Percentiles rank a stretch among this genome's conserved stretches.
Conservation (phyloP, 208 protist genomes). For the Trypanosoma platydactyli region DNA sequence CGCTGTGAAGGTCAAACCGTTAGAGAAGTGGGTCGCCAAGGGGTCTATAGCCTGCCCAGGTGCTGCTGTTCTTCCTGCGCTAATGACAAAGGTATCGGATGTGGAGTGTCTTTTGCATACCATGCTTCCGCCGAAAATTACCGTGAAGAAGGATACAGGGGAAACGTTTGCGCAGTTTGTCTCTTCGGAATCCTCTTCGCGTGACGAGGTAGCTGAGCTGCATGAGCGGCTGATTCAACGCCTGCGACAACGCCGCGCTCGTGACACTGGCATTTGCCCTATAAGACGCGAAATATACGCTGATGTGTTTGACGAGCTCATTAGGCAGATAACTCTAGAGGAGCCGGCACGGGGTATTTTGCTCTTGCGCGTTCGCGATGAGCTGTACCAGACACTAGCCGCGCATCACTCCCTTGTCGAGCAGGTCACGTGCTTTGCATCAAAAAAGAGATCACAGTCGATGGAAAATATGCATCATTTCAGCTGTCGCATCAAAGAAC, state of each 20-base stretch:
- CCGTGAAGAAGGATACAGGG: conserved; percentile 22
- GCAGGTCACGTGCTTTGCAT: conserved; percentile 87
- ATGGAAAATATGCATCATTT: conserved; percentile 2
- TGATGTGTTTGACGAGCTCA: conserved; percentile 97
- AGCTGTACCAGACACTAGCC: conserved; percentile 69
- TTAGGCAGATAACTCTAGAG: conserved; percentile 98
- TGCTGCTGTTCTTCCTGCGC: conserved; percentile 32
- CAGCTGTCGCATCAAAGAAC: conserved; percentile 2
- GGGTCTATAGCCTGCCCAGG: conserved; percentile 7
- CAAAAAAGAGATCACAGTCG: conserved; percentile 29
- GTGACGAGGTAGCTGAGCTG: conserved; percentile 67
- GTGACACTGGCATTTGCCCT: conserved; percentile 95
- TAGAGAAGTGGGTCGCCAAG: background rate
- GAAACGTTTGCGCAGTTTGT: conserved; percentile 49
- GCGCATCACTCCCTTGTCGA: conserved; percentile 60
- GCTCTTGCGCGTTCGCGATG: conserved; percentile 95
- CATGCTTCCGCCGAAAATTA: conserved; percentile 46
- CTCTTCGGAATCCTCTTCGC: conserved; percentile 51
- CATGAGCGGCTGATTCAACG: conserved; percentile 91
- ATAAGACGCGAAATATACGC: conserved; percentile 97
- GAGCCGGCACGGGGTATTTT: conserved; percentile 97
- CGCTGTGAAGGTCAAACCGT: background rate
- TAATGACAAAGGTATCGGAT: conserved; percentile 41
- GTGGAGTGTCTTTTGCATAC: conserved; percentile 52
- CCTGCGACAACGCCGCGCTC: conserved; percentile 91